A percentile compares a stretch with the other conserved stretches of the same genome.
Evolutionary conservation across 805 yeast species (phyloP).

Genomic region (Wickerhamomyces bisporus): DNA sequence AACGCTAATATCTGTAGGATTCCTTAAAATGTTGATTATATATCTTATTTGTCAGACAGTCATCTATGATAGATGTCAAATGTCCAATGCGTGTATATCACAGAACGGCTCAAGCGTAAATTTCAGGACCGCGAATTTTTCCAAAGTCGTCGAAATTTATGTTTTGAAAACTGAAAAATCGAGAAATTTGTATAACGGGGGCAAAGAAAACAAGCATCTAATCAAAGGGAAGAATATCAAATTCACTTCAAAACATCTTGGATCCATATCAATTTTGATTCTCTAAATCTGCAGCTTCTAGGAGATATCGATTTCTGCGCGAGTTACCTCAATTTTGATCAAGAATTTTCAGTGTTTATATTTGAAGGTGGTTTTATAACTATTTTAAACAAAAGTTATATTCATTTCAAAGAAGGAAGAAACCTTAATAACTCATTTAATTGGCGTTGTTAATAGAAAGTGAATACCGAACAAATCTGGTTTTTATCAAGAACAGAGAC

Average conservation of each 20-base stretch:
- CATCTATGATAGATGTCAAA: no score
- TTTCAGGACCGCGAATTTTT: constrained; percentile 1
- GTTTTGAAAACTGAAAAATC: constrained; percentile 12
- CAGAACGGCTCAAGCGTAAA: constrained; percentile 9
- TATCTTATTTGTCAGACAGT: no score
- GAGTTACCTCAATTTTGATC: constrained; percentile 8
- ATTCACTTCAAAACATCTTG: constrained; percentile 9
- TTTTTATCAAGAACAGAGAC: no score
- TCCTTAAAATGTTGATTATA: no score
- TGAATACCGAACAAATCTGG: no score
- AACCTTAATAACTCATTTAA: constrained; percentile 15
- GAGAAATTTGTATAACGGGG: constrained; percentile 8
- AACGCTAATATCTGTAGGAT: no score
- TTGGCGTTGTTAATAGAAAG: constrained; percentile 13
- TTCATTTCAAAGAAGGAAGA: background rate
- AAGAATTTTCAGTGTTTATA: constrained; percentile 7
- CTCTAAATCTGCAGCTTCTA: constrained; percentile 3
- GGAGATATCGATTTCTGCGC: constrained; percentile 3
- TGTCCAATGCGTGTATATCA: constrained; percentile 14
- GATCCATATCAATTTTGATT: constrained; percentile 8
- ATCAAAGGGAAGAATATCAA: constrained; percentile 10
- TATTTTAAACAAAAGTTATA: background rate
- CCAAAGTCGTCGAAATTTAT: constrained; percentile 1
- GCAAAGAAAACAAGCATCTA: constrained; percentile 9
- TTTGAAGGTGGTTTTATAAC: constrained; percentile 2